Percentiles rank a stretch among this genome's conserved stretches.
Evolutionary conservation across 2,329 filamentous ascomycete species (phyloP).

Genomic region (Botrytis porri): DNA sequence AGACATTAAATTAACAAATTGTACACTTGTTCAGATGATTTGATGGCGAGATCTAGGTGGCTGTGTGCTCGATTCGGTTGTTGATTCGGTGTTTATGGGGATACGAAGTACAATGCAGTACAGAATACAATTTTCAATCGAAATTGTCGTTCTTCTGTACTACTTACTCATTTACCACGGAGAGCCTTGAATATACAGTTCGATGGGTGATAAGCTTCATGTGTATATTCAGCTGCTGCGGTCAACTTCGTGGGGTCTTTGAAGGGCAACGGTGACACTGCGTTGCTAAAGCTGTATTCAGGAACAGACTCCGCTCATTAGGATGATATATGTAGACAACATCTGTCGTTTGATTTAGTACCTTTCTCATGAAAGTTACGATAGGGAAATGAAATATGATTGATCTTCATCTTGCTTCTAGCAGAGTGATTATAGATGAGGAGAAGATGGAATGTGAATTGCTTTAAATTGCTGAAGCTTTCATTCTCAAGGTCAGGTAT

Average conservation of each 20-base stretch:
- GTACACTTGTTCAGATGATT: background rate
- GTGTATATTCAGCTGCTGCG: background rate
- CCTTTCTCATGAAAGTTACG: too few species aligned
- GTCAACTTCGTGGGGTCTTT: rapidly evolving
- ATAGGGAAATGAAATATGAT: background rate
- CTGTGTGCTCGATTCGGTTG: background rate
- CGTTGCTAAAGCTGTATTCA: background rate
- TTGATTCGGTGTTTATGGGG: background rate
- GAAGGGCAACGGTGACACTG: background rate
- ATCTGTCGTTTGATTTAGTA: background rate
- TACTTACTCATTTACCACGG: background rate
- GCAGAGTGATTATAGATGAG: background rate
- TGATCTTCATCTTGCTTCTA: background rate
- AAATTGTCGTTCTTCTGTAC: background rate
- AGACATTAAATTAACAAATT: background rate
- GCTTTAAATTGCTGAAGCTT: background rate
- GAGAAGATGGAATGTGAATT: background rate
- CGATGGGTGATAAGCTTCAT: too few species aligned
- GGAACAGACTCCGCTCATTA: too few species aligned
- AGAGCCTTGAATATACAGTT: background rate
- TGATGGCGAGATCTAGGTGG: background rate
- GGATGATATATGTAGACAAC: background rate
- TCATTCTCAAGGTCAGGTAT: background rate
- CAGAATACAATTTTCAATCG: background rate
- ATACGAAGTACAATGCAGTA: background rate